A percentile compares a stretch with the other conserved stretches of the same genome.
Evolutionary conservation across 768 basidiomycete genomes (phyloP).

Genomic region (Filobasidium wieringae): DNA sequence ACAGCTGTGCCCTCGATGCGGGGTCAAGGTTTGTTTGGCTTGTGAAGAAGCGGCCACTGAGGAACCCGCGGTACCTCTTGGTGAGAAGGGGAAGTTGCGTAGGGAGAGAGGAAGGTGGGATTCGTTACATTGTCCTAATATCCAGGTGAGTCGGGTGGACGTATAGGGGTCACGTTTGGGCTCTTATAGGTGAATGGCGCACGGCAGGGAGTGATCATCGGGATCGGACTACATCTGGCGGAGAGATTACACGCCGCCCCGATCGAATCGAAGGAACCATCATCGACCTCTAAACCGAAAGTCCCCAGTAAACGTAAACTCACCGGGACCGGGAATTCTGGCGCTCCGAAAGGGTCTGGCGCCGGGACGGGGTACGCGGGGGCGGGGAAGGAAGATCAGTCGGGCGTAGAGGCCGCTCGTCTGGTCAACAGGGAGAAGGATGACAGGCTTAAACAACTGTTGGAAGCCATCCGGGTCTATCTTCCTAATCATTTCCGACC

Average conservation of each 20-base stretch:
- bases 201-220: slow-evolving; percentile 69
- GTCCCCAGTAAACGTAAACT: slow-evolving; percentile 23
- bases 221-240: slow-evolving; percentile 78
- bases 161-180: neutral
- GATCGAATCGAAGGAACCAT: neutral
- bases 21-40: slow-evolving; percentile 49
- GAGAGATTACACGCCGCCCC: slow-evolving; percentile 53
- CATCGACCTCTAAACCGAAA: neutral
- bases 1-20: slow-evolving; percentile 53
- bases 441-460: slow-evolving; percentile 63
- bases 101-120: slow-evolving; percentile 42
- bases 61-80: too few species aligned
- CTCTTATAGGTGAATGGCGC: neutral
- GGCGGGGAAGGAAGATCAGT: slow-evolving; percentile 70
- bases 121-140: slow-evolving; percentile 76
- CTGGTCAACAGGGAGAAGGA: slow-evolving; percentile 64
- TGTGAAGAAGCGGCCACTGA: too few species aligned
- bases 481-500: slow-evolving; percentile 67
- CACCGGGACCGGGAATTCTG: slow-evolving; percentile 9
- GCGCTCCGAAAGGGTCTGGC: neutral
- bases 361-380: slow-evolving; percentile 61
- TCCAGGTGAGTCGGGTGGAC: slow-evolving; percentile 39
- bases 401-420: slow-evolving; percentile 68
- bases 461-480: slow-evolving; percentile 63
- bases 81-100: slow-evolving; percentile 26